These are phyloP conservation scores for Calocera viscosa DNA, from an alignment of 768 basidiomycete species.

Conservation along the genomic window DNA sequence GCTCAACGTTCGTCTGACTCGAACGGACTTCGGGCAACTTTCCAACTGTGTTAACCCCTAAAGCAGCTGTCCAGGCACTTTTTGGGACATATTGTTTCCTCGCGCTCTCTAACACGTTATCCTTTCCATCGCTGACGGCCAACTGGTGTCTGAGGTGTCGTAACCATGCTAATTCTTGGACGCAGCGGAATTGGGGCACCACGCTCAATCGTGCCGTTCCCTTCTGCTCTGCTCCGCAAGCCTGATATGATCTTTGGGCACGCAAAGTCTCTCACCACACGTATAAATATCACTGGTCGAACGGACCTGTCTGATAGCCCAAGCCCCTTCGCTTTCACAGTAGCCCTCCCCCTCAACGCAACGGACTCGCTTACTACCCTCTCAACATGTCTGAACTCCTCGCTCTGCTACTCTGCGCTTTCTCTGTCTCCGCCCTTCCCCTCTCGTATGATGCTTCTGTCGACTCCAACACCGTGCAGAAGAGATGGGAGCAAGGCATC, in stretches of 20 bases:
- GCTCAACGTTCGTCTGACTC: too few species aligned
- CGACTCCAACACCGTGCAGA: not conserved
- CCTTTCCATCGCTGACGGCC: not conserved
- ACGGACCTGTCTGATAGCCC: too few species aligned
- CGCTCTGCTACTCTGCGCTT: not conserved
- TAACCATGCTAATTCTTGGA: constrained; percentile 3
- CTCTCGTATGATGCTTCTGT: not conserved
- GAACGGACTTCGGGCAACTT: not conserved
- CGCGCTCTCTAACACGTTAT: not conserved
- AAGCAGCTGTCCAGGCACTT: not conserved
- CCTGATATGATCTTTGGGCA: too few species aligned
- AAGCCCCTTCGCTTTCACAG: not conserved
- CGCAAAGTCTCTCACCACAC: too few species aligned
- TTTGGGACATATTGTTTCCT: not conserved
- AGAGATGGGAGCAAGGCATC: not conserved
- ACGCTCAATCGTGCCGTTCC: not conserved
- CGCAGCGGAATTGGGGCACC: not conserved
- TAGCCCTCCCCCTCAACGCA: not conserved
- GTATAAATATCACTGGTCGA: too few species aligned
- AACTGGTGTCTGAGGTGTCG: not conserved
- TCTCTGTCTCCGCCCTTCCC: not conserved
- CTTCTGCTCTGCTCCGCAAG: not conserved
- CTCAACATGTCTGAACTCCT: not conserved
- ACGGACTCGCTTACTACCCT: not conserved
- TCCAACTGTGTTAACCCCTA: not conserved